Evolutionary conservation across 306 rosid species (phyloP).

Genomic region (Astragalus glycyphyllos): DNA sequence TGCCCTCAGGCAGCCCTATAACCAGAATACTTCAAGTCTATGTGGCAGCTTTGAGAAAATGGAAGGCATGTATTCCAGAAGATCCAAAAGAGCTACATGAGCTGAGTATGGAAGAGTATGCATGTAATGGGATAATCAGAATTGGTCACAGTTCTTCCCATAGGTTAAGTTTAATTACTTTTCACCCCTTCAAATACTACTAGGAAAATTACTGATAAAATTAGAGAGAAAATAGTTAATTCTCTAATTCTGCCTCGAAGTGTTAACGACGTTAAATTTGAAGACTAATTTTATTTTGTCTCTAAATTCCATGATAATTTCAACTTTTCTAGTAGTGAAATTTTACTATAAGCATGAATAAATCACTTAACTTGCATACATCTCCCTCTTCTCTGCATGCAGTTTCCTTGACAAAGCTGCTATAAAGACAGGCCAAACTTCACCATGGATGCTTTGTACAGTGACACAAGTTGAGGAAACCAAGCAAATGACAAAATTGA

Average conservation of each 20-base stretch:
- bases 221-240: too few species aligned
- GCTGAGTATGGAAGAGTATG: constrained; percentile 55
- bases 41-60: constrained; percentile 65
- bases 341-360: too few species aligned
- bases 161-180: constrained; percentile 50
- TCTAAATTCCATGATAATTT: too few species aligned
- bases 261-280: too few species aligned
- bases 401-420: constrained; percentile 87
- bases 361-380: not conserved
- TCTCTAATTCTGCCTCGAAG: too few species aligned
- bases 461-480: constrained; percentile 94
- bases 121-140: constrained; percentile 46
- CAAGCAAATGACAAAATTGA: constrained; percentile 79
- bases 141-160: constrained; percentile 57
- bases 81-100: constrained; percentile 77
- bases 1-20: constrained; percentile 79
- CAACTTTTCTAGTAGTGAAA: too few species aligned
- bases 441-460: constrained; percentile 68
- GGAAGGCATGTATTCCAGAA: constrained; percentile 55
- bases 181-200: not conserved
- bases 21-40: constrained; percentile 61
- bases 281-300: too few species aligned
- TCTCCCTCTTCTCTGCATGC: constrained; percentile 10
- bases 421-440: constrained; percentile 46
- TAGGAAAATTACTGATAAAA: too few species aligned